Base-by-base conservation (phyloP, 108 stramenopile genomes). In the Fragilaria radians region DNA sequence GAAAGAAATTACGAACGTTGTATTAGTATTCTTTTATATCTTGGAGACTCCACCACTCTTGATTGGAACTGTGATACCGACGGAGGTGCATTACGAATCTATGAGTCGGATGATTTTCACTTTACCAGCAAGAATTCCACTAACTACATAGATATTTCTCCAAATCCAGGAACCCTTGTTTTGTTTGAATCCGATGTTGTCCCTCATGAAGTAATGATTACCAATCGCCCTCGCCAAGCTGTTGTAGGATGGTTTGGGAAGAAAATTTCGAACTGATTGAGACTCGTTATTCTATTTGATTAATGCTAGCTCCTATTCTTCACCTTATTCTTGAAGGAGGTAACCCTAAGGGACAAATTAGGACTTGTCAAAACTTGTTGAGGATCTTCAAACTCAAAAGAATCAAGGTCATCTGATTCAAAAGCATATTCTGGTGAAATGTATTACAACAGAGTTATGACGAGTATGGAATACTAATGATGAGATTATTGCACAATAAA, bases 151-250 rank as follows among this genome's bases (percentile, higher is more conserved):
- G 64, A 65, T 57, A 48, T 65, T 18, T n/a, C 24, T 9, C 64
- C 64, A n/a, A 46, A 4, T 9, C 50, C 64, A 1, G 64, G 64
- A 17, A 56, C 55, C 9, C 46, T 65, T n/a, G 56, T 65, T 0
- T 5, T 65, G 45, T 65, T 65, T 57, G 64, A 65, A 47, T 53
- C 52, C 11, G 56, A 47, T 17, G 28, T 51, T 24, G 25, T 65
- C 22, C 64, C 64, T 17, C 64, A 65, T 42, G 64, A 65, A 57
- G 64, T 65, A 27, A 29, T 65, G 27, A 1, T 3, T 2, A 48
- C 46, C 1, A 48, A 60, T 14, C 18, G 59, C 17, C 21, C 29
- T n/a, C 22, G 59, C 3, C 27, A n/a, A 32, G 59, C 30, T 1
- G 28, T 60, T 47, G 30, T 32, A 28, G 59, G 59, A 19, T 60